phyloP scores from a whole-genome alignment of 2,329 filamentous ascomycete genomes.

The Botrytis porri region DNA sequence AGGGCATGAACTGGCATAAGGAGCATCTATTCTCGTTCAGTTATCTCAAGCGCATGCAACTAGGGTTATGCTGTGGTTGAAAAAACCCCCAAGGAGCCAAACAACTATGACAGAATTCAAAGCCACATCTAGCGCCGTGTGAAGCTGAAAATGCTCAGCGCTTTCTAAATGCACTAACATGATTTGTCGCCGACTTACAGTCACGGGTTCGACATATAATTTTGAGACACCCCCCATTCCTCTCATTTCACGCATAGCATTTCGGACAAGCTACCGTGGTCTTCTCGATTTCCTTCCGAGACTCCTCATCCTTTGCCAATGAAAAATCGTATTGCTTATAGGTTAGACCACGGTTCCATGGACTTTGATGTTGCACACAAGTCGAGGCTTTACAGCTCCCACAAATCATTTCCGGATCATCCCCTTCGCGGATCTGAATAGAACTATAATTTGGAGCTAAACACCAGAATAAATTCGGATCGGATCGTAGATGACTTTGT shows the following conservation, averaged over 20 bases:
- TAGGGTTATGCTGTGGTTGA: background rate
- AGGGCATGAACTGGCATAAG: background rate
- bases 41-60: background rate
- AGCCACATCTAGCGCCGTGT: background rate
- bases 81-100: background rate
- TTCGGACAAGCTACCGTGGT: background rate
- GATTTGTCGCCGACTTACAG: background rate
- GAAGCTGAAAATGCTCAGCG: background rate
- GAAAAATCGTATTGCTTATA: background rate
- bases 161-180: accelerated
- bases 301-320: background rate
- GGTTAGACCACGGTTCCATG: background rate
- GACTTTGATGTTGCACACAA: background rate
- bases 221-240: background rate
- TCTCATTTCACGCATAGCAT: background rate
- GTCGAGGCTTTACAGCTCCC: background rate
- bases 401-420: background rate
- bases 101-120: background rate
- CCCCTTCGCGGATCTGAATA: background rate
- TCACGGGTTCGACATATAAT: background rate
- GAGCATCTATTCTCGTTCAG: background rate
- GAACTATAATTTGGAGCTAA: background rate
- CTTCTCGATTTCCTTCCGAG: background rate
- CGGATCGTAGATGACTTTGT: background rate
- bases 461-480: background rate